These are phyloP conservation scores for Trichosporon sp. DNA, from an alignment of 1,284 basidiomycete species.

Conservation along the genomic window DNA sequence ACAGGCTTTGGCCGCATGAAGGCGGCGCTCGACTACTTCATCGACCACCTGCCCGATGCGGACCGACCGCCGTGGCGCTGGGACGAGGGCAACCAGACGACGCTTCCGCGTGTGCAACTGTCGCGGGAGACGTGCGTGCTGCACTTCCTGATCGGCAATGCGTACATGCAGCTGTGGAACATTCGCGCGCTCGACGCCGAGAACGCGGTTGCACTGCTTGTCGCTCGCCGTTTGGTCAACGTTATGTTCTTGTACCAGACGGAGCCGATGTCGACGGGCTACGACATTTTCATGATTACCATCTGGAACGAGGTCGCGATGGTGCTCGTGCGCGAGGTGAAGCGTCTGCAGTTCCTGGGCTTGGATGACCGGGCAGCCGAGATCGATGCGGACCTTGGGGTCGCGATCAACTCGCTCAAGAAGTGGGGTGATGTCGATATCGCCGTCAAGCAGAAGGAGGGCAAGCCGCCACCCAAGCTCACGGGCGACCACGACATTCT, in stretches of 20 bases:
- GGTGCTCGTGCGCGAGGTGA: constrained; percentile 39
- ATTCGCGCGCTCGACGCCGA: constrained; percentile 33
- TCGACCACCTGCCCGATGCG: constrained; percentile 36
- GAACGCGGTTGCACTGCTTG: constrained; percentile 36
- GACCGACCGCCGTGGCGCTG: constrained; percentile 44
- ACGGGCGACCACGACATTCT: constrained; percentile 14
- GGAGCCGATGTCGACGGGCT: constrained; percentile 34
- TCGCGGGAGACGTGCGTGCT: constrained; percentile 31
- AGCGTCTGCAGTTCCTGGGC: constrained; percentile 32
- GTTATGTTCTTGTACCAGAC: constrained; percentile 38
- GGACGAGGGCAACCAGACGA: constrained; percentile 31
- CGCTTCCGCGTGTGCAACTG: constrained; percentile 27
- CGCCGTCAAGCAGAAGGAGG: constrained; percentile 20
- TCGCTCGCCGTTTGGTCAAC: constrained; percentile 39
- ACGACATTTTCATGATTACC: constrained; percentile 39
- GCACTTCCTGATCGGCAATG: constrained; percentile 39
- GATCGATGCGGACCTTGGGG: constrained; percentile 40
- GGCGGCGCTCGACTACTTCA: constrained; percentile 28
- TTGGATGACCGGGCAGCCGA: constrained; percentile 29
- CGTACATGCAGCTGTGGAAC: constrained; percentile 43
- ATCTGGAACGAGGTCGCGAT: constrained; percentile 44
- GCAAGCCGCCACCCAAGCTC: constrained; percentile 15
- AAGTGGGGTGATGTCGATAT: constrained; percentile 38
- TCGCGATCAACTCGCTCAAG: constrained; percentile 37
- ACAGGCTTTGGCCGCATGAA: constrained; percentile 30